A percentile compares a stretch with the other conserved stretches of the same genome.
These are phyloP conservation scores for Grifola frondosa DNA, from an alignment of 1,284 basidiomycete species.

Conservation along the genomic window DNA sequence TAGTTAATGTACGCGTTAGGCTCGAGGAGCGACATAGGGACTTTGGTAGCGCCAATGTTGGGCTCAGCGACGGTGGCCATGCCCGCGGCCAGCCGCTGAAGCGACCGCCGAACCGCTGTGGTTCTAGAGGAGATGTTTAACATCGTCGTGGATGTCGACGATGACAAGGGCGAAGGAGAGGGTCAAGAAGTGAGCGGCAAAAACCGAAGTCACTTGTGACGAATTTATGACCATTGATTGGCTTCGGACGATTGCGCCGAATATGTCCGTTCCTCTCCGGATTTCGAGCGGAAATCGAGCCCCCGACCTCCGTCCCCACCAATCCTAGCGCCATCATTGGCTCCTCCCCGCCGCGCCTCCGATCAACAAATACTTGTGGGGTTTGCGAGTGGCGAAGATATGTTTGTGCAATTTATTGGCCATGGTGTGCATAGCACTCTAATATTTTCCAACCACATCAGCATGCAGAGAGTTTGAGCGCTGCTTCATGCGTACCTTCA, in stretches of 20 bases:
- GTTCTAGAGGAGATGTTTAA: slow-evolving; percentile 64
- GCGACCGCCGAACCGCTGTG: slow-evolving; percentile 54
- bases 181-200: slow-evolving; percentile 13
- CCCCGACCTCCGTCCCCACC: slow-evolving; percentile 5
- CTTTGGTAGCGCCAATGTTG: slow-evolving; percentile 89
- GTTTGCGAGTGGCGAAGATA: too few relatives aligned
- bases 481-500: too few relatives aligned
- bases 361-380: too few relatives aligned
- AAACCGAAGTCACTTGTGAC: slow-evolving; percentile 9
- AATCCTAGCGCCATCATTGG: slow-evolving; percentile 13
- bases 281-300: too few relatives aligned
- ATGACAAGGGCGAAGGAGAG: slow-evolving; percentile 11
- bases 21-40: slow-evolving; percentile 89
- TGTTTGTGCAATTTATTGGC: too few relatives aligned
- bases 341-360: neutral
- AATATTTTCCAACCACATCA: too few relatives aligned
- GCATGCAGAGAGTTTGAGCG: too few relatives aligned
- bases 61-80: slow-evolving; percentile 76
- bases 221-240: slow-evolving; percentile 25
- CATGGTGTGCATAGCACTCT: too few relatives aligned
- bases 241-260: slow-evolving; percentile 18
- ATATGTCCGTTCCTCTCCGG: slow-evolving; percentile 14
- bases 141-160: slow-evolving; percentile 47
- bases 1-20: slow-evolving; percentile 93
- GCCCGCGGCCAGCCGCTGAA: slow-evolving; percentile 62